phyloP scores from a whole-genome alignment of 2,329 filamentous ascomycete genomes.

The Hymenoscyphus albidus region DNA sequence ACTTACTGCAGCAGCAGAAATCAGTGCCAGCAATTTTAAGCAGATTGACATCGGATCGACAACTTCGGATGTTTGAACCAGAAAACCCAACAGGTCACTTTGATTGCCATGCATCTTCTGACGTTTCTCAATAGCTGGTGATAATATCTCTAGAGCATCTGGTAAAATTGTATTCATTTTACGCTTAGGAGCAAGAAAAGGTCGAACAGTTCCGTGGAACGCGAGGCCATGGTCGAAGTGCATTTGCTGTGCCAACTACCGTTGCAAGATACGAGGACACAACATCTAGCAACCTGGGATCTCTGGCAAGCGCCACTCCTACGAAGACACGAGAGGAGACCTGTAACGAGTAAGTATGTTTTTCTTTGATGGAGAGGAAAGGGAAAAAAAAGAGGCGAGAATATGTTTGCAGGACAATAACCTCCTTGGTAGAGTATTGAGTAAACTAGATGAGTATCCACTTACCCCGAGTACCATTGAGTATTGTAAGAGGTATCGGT shows the following conservation, averaged over 20 bases:
- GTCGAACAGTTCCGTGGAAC: not conserved
- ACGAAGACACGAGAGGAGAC: not conserved
- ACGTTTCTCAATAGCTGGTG: not conserved
- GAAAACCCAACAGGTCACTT: not conserved
- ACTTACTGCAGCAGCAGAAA: conserved; percentile 3
- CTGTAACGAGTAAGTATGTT: not conserved
- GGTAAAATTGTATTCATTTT: not conserved
- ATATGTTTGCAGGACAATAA: not conserved
- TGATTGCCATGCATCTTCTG: not conserved
- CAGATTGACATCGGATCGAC: not conserved
- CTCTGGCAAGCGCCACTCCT: not conserved
- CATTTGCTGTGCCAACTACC: not conserved
- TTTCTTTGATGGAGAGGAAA: not conserved
- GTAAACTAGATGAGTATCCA: not conserved
- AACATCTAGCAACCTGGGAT: not conserved
- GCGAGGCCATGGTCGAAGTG: not conserved
- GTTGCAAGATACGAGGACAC: conserved; percentile 1
- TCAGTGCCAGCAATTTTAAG: not conserved
- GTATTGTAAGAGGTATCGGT: no score
- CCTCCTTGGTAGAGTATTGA: not conserved
- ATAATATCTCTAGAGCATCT: not conserved
- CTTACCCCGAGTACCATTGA: not conserved
- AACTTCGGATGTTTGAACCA: conserved; percentile 4
- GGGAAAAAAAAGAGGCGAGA: not conserved
- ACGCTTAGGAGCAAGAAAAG: not conserved